Percentiles rank a stretch among this genome's conserved stretches.
phyloP scores from a whole-genome alignment of 495 filamentous ascomycete genomes.

The Rhypophila decipiens region DNA sequence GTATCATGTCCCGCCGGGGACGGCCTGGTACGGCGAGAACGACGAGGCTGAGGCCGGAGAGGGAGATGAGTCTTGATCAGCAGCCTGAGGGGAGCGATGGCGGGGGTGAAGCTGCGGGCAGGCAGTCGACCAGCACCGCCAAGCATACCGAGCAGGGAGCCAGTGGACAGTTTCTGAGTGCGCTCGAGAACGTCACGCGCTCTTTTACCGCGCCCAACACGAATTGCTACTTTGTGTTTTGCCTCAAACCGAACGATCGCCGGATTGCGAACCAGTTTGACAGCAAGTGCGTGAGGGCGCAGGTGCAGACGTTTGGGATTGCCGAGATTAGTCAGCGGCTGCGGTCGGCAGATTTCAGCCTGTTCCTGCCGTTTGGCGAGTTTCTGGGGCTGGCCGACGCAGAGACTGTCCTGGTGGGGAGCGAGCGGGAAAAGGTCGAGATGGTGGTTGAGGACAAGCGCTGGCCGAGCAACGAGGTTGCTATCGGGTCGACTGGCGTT shows the following conservation, averaged over 20 bases:
- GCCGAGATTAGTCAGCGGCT: constrained; percentile 93
- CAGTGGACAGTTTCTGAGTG: constrained; percentile 83
- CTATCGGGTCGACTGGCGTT: constrained; percentile 84
- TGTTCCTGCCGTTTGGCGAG: constrained; percentile 93
- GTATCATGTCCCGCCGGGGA: constrained; percentile 65
- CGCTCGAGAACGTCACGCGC: constrained; percentile 81
- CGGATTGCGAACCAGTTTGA: constrained; percentile 98
- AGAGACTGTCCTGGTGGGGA: constrained; percentile 77
- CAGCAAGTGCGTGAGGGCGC: constrained; percentile 92
- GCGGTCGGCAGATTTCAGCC: constrained; percentile 85
- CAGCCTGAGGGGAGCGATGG: constrained; percentile 49
- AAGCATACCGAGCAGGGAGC: constrained; percentile 64
- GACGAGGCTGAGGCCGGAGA: constrained; percentile 28
- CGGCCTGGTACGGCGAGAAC: constrained; percentile 37
- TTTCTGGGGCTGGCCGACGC: constrained; percentile 85
- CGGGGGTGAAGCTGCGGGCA: constrained; percentile 24
- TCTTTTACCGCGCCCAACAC: constrained; percentile 72
- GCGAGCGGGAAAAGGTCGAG: constrained; percentile 88
- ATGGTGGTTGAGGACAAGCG: constrained; percentile 79
- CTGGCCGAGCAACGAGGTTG: constrained; percentile 89
- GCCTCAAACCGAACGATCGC: constrained; percentile 93
- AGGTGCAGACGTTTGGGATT: constrained; percentile 93
- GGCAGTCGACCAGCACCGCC: constrained; percentile 25
- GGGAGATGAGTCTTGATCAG: constrained; percentile 36
- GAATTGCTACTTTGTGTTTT: constrained; percentile 95